Evolutionary conservation across 2,329 filamentous ascomycete species (phyloP), one percentile per base, ranked within the genome.

Genomic region (Daldinia eschscholtzii): DNA sequence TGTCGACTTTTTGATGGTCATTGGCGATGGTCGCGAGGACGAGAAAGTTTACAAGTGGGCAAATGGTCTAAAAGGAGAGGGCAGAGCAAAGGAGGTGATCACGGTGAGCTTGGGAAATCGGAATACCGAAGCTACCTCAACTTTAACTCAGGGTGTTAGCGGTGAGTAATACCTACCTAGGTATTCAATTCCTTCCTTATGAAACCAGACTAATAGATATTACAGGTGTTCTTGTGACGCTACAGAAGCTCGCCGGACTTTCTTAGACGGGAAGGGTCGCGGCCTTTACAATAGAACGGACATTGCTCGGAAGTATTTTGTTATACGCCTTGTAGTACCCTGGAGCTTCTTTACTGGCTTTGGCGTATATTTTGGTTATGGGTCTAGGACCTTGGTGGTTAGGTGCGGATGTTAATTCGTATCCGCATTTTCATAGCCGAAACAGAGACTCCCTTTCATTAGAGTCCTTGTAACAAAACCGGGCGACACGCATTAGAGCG

Each of bases 1-100:
- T 0, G 87, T 93, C 0, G 93, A 98, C 77, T 98, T 98, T 79
- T 81, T 98, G 64, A 89, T 98, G 82, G 92, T 97, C 6, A 88
- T 94, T 37, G 95, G 95, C 41, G 94, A 98, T 76, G 93, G 94
- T 46, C 90, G 95, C 35, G 95, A 98, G 74, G 96, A 98, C 72
- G 95, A 98, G 78, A 92, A 93, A 74, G 92, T 97, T 20, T 98
- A 97, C 83, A 91, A 91, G 70, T 98, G 96, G 95, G 96, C 95
- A 18, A 97, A 98, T 81, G 85, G 88, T 56, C 82, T 97, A 10
- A 85, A 85, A 23, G 84, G 86, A 2, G 81, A 86, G 7, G 85
- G 86, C 18, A 81, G 82, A 2, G 85, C 94, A 48, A 81, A 89
- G 57, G 86, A 93, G 62, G 92, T 96, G 3, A 89, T 92, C 69